phyloP scores from a whole-genome alignment of 1,284 basidiomycete species.

The Rhodotorula glutinis region DNA sequence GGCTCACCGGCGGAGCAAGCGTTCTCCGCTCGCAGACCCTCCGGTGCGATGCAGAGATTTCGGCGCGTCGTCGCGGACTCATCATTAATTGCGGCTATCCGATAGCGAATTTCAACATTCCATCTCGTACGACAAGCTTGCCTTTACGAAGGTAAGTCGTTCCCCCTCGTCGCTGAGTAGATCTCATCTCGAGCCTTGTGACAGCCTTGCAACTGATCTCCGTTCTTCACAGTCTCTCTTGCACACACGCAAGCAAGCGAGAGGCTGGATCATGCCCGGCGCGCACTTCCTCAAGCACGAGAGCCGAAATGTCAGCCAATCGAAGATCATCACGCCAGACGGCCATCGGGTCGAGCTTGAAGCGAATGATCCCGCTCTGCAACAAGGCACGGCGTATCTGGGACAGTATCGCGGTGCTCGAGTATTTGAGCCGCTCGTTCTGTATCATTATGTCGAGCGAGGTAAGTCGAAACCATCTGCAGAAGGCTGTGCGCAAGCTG shows the following conservation, averaged over 20 bases:
- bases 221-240: constrained; percentile 6
- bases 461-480: background rate
- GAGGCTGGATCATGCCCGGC: constrained; percentile 14
- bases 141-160: constrained; percentile 8
- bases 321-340: constrained; percentile 16
- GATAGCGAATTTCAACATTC: constrained; percentile 13
- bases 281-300: constrained; percentile 11
- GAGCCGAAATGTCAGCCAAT: background rate
- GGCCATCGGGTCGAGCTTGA: background rate
- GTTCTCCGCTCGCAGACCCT: constrained; percentile 7
- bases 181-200: rapidly evolving
- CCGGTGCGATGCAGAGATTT: too few species aligned
- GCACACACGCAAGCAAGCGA: background rate
- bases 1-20: background rate
- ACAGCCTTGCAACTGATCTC: too few species aligned
- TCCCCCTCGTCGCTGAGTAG: background rate
- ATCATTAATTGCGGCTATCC: background rate
- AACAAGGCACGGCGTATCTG: constrained; percentile 1
- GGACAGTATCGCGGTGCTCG: background rate
- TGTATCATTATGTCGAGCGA: constrained; percentile 18
- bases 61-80: too few species aligned
- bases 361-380: background rate
- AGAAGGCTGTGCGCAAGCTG: background rate
- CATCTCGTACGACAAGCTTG: constrained; percentile 11
- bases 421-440: constrained; percentile 13